A percentile compares a stretch with the other conserved stretches of the same genome.
These are phyloP conservation scores for Colletotrichum nymphaeae DNA, from an alignment of 2,329 filamentous ascomycete genomes.

Conservation along the genomic window DNA sequence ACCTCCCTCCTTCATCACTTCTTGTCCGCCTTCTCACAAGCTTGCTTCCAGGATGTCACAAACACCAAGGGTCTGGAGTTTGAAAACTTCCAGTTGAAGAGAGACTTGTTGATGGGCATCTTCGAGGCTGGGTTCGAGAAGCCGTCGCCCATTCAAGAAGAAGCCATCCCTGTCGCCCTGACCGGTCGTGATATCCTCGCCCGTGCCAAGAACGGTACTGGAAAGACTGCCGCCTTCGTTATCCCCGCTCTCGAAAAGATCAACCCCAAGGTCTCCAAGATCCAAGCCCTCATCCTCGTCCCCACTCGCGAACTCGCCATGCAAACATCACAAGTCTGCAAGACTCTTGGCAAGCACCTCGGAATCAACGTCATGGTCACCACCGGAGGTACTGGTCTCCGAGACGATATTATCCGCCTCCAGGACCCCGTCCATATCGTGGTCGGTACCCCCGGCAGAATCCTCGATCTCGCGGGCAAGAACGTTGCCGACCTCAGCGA, in stretches of 20 bases:
- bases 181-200: conserved; percentile 96
- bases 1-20: neutral
- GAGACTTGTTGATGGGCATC: conserved; percentile 97
- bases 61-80: conserved; percentile 98
- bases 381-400: conserved; percentile 92
- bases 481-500: conserved; percentile 95
- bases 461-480: conserved; percentile 95
- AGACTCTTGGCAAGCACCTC: conserved; percentile 96
- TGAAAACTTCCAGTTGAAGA: conserved; percentile 95
- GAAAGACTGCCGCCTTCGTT: conserved; percentile 97
- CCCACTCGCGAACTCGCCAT: conserved; percentile 96
- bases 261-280: conserved; percentile 96
- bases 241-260: conserved; percentile 96
- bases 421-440: conserved; percentile 97
- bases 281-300: conserved; percentile 95
- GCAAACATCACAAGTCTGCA: conserved; percentile 99
- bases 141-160: conserved; percentile 98
- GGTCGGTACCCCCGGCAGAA: conserved; percentile 95
- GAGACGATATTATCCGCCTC: conserved; percentile 96
- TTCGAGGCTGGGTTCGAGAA: conserved; percentile 99
- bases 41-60: conserved; percentile 82
- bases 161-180: conserved; percentile 95
- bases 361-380: conserved; percentile 99
- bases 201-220: conserved; percentile 97
- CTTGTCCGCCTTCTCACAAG: conserved; percentile 24